phyloP scores from a whole-genome alignment of 139 green algal species.

The Haematococcus lacustris region DNA sequence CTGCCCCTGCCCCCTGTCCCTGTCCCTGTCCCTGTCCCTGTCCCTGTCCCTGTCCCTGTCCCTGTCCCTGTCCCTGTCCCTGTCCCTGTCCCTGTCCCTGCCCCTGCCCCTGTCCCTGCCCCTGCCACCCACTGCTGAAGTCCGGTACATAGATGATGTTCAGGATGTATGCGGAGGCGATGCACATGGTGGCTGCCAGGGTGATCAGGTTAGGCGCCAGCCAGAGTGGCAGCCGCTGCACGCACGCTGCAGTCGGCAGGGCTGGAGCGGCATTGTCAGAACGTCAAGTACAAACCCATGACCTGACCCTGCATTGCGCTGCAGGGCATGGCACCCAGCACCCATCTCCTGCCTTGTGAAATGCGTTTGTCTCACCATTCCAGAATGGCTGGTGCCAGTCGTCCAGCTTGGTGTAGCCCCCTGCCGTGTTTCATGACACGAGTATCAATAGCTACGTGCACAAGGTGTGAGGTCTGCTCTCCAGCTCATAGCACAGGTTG shows the following conservation, averaged over 20 bases:
- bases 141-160: constrained; percentile 51
- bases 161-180: constrained; percentile 54
- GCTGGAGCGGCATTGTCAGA: background rate
- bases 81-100: no score
- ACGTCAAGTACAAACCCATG: background rate
- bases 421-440: no score
- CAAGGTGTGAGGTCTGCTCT: background rate
- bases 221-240: constrained; percentile 55
- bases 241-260: background rate
- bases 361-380: background rate
- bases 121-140: constrained; percentile 52
- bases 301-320: background rate
- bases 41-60: no score
- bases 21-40: no score
- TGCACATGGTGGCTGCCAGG: constrained; percentile 52
- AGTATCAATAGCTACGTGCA: background rate
- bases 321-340: background rate
- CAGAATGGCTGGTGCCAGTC: background rate
- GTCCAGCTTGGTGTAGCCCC: no score
- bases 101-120: no score
- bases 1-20: no score
- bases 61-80: no score
- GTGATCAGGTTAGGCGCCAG: constrained; percentile 94
- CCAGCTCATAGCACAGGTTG: background rate
- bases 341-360: background rate